phyloP scores from a whole-genome alignment of 768 basidiomycete species.

The Leucosporidium scottii region DNA sequence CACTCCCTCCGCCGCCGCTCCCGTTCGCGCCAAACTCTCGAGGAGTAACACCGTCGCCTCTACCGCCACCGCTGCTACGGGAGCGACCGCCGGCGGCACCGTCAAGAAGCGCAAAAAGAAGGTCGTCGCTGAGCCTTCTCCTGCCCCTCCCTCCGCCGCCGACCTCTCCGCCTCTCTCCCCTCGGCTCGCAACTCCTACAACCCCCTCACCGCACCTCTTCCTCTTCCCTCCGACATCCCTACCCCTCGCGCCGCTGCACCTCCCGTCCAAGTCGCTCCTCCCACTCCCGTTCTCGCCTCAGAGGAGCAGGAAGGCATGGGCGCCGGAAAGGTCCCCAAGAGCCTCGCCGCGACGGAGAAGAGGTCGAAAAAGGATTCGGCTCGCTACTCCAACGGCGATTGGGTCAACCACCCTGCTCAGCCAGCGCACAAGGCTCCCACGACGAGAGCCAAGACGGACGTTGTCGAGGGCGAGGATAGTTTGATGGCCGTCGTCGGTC shows the following conservation, averaged over 20 bases:
- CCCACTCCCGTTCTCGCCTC: too few relatives aligned
- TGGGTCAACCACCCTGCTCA: constrained; percentile 20
- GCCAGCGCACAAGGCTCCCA: neutral
- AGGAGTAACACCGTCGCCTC: constrained; percentile 14
- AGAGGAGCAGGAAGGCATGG: neutral
- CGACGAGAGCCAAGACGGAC: neutral
- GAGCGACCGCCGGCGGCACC: neutral
- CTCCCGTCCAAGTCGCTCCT: neutral
- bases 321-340: neutral
- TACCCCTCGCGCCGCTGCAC: neutral
- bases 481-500: constrained; percentile 22
- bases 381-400: constrained; percentile 14
- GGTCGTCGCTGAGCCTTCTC: neutral
- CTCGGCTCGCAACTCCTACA: neutral
- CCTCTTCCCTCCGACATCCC: neutral
- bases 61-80: neutral
- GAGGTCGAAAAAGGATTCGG: constrained; percentile 14
- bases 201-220: neutral
- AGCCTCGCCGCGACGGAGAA: constrained; percentile 19
- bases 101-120: constrained; percentile 25
- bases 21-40: constrained; percentile 3
- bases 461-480: constrained; percentile 19
- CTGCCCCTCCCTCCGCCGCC: constrained; percentile 9
- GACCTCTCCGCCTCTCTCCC: constrained; percentile 26
- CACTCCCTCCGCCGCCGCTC: neutral